Evolutionary conservation across 805 yeast genomes (phyloP).

Genomic region (Metschnikowia lunata): DNA sequence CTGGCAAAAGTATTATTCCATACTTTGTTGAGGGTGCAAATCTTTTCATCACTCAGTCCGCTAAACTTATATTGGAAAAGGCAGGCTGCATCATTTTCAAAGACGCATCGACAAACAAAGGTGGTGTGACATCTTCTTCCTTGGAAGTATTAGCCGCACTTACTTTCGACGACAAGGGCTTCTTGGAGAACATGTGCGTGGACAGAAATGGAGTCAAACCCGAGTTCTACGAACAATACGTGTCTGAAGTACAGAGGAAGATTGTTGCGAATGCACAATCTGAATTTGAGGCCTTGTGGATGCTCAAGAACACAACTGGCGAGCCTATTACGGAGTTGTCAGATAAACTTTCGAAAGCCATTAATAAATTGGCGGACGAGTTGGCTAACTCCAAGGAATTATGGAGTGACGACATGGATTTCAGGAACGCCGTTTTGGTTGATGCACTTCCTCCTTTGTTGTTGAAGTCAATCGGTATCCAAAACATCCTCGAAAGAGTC

Average conservation of each 20-base stretch:
- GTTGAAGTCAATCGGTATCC: constrained; percentile 62
- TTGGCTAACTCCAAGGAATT: constrained; percentile 74
- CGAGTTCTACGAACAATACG: constrained; percentile 76
- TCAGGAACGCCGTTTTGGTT: constrained; percentile 71
- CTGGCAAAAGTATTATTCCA: constrained; percentile 75
- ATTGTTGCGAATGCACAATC: constrained; percentile 72
- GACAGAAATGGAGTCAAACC: constrained; percentile 55
- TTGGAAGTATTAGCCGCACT: constrained; percentile 92
- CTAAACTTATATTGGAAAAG: constrained; percentile 77
- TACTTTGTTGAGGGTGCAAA: constrained; percentile 97
- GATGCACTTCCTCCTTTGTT: constrained; percentile 78
- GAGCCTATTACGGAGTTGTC: constrained; percentile 64
- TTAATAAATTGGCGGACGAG: constrained; percentile 82
- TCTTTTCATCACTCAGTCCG: constrained; percentile 89
- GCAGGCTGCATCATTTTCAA: constrained; percentile 87
- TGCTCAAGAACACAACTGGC: constrained; percentile 60
- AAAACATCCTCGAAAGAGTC: constrained; percentile 64
- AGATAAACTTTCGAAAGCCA: constrained; percentile 78
- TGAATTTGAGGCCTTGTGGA: constrained; percentile 88
- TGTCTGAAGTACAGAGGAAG: constrained; percentile 72
- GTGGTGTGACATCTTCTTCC: constrained; percentile 97
- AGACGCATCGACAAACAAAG: constrained; percentile 96
- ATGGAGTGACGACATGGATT: constrained; percentile 73
- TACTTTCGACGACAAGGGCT: constrained; percentile 80
- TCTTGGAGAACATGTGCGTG: constrained; percentile 75